Evolutionary conservation across 2,329 filamentous ascomycete species (phyloP).

Genomic region (Akanthomyces dipterigenus): DNA sequence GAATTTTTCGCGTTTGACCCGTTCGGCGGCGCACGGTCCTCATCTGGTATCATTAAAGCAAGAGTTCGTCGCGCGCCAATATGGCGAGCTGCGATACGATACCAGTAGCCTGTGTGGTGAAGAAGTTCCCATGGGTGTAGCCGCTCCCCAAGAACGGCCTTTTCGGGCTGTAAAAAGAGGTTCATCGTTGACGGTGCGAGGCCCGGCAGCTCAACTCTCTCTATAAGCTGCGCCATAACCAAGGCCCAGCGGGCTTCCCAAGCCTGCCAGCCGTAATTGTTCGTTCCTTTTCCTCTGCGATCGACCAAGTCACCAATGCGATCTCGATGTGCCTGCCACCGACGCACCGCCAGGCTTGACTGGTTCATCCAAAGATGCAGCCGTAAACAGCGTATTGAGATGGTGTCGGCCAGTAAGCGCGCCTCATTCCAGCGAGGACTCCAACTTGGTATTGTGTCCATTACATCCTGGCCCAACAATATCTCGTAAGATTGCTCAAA

Average conservation of each 20-base stretch:
- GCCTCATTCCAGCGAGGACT: slow-evolving; percentile 86
- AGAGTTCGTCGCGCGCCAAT: slow-evolving; percentile 44
- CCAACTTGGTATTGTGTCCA: slow-evolving; percentile 87
- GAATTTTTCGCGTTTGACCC: slow-evolving; percentile 42
- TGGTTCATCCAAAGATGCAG: slow-evolving; percentile 76
- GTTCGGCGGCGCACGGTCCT: slow-evolving; percentile 48
- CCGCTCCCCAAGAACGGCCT: slow-evolving; percentile 49
- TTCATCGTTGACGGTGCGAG: slow-evolving; percentile 36
- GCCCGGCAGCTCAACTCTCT: slow-evolving; percentile 45
- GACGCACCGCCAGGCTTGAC: slow-evolving; percentile 70
- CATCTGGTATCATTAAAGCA: slow-evolving; percentile 51
- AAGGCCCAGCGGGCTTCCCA: slow-evolving; percentile 75
- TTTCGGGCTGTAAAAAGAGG: slow-evolving; percentile 52
- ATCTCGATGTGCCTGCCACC: slow-evolving; percentile 72
- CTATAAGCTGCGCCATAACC: slow-evolving; percentile 55
- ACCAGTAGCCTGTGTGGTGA: slow-evolving; percentile 64
- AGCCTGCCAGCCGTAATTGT: slow-evolving; percentile 87
- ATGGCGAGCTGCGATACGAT: slow-evolving; percentile 53
- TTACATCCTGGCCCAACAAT: slow-evolving; percentile 72
- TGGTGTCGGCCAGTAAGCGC: slow-evolving; percentile 75
- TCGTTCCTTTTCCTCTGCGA: slow-evolving; percentile 73
- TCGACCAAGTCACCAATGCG: slow-evolving; percentile 73
- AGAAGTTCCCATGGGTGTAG: slow-evolving; percentile 57
- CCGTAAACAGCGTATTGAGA: slow-evolving; percentile 73
- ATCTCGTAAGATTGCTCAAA: slow-evolving; percentile 84